Conservation (phyloP, 768 basidiomycete genomes). For the Serpula lacrymans region DNA sequence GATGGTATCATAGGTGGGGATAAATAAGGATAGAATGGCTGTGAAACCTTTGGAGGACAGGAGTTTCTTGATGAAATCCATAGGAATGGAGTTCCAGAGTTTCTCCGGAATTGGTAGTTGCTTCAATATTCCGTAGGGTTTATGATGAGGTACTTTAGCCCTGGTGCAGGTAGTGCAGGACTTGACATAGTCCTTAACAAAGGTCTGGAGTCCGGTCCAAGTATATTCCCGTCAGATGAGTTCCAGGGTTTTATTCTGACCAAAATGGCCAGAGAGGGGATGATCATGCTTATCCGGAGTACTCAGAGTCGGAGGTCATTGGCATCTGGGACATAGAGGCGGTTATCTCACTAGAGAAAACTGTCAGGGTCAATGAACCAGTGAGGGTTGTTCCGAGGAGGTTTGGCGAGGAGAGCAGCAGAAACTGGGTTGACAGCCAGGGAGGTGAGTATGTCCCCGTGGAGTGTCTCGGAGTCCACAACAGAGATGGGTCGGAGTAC, state of each 20-base stretch:
- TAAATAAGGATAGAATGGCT: constrained; percentile 10
- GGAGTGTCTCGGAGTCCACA: neutral
- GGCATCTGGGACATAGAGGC: constrained; percentile 9
- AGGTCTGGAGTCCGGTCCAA: constrained; percentile 11
- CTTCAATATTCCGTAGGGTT: too few relatives aligned
- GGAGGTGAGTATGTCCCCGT: neutral
- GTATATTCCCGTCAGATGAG: constrained; percentile 10
- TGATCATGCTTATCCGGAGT: constrained; percentile 6
- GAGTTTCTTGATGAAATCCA: constrained; percentile 20
- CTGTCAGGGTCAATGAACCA: constrained; percentile 2
- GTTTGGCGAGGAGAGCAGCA: neutral
- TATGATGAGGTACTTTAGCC: constrained; percentile 14
- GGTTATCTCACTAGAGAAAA: neutral
- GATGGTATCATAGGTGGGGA: constrained; percentile 8
- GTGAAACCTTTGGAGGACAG: constrained; percentile 14
- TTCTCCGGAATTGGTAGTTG: too few relatives aligned
- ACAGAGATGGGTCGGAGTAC: neutral
- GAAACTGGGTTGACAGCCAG: neutral
- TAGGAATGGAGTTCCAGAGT: constrained; percentile 10
- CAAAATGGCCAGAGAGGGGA: constrained; percentile 8
- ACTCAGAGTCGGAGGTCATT: too few relatives aligned
- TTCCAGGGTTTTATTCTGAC: constrained; percentile 9
- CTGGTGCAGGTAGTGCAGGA: constrained; percentile 12
- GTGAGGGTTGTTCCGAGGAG: neutral
- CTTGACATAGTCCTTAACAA: constrained; percentile 10